These are phyloP conservation scores for Colletotrichum noveboracense DNA, from an alignment of 2,329 filamentous ascomycete species.

Conservation along the genomic window DNA sequence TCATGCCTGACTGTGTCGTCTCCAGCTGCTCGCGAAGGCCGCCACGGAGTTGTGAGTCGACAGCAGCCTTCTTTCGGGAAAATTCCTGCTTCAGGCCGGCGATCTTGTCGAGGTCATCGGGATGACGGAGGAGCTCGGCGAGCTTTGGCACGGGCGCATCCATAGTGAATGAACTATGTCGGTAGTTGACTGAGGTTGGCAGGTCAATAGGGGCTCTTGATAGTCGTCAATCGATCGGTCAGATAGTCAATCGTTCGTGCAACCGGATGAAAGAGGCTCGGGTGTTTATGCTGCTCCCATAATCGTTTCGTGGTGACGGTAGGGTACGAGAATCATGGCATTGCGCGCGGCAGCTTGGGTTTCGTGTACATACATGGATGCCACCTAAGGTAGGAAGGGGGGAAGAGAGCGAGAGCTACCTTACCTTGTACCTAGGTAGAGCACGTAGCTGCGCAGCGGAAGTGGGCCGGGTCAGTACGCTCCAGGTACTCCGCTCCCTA, in stretches of 20 bases:
- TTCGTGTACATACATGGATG: constrained; percentile 4
- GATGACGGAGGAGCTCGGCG: constrained; percentile 90
- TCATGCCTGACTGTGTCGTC: constrained; percentile 93
- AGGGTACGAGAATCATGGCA: not conserved
- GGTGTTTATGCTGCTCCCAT: not conserved
- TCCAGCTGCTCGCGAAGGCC: constrained; percentile 92
- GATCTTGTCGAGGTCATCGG: constrained; percentile 98
- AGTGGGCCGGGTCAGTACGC: not conserved
- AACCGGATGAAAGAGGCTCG: not conserved
- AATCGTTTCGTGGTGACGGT: not conserved
- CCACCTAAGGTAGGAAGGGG: not conserved
- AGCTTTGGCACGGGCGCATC: constrained; percentile 79
- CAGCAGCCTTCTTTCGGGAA: constrained; percentile 87
- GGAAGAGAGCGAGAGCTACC: not conserved
- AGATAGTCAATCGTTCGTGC: not conserved
- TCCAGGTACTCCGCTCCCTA: not conserved
- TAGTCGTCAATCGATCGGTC: not conserved
- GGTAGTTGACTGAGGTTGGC: not conserved
- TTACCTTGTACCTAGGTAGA: not conserved
- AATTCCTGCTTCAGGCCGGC: constrained; percentile 89
- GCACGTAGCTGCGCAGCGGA: not conserved
- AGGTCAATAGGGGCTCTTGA: not conserved
- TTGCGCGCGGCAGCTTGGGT: constrained; percentile 1
- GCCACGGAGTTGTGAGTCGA: constrained; percentile 88
- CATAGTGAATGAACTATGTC: constrained; percentile 46